These are phyloP conservation scores for Cladosporium sp. DNA, from an alignment of 2,329 filamentous ascomycete species.

Conservation along the genomic window DNA sequence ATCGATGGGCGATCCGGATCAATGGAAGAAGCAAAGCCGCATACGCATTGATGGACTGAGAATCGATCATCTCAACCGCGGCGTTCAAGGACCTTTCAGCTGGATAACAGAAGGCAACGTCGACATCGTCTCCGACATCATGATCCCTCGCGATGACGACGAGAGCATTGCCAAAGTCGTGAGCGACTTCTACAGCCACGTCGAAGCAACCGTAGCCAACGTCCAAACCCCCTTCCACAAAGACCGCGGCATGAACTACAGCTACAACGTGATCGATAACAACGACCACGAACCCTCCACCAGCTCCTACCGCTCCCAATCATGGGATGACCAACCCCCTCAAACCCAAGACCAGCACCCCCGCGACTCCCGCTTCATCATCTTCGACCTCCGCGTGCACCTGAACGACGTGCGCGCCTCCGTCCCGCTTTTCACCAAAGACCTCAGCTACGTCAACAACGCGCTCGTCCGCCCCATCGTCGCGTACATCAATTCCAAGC, in stretches of 20 bases:
- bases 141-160: slow-evolving; percentile 84
- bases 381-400: slow-evolving; percentile 93
- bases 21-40: slow-evolving; percentile 94
- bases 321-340: not conserved
- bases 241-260: slow-evolving; percentile 17
- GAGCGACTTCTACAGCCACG: slow-evolving; percentile 93
- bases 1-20: slow-evolving; percentile 61
- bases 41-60: slow-evolving; percentile 89
- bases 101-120: slow-evolving; percentile 98
- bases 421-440: slow-evolving; percentile 86
- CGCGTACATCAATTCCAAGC: slow-evolving; percentile 94
- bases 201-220: slow-evolving; percentile 86
- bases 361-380: slow-evolving; percentile 72
- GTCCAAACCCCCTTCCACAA: slow-evolving; percentile 21
- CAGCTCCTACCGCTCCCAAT: not conserved
- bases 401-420: slow-evolving; percentile 91
- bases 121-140: slow-evolving; percentile 92
- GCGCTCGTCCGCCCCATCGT: slow-evolving; percentile 93
- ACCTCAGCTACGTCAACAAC: slow-evolving; percentile 94
- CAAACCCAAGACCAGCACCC: slow-evolving; percentile 18
- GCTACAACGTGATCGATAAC: slow-evolving; percentile 21
- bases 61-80: slow-evolving; percentile 93
- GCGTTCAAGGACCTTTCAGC: slow-evolving; percentile 87
- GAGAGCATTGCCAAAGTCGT: slow-evolving; percentile 91
- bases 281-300: slow-evolving; percentile 15